Evolutionary conservation across 371 early-diverging fungal species (phyloP), one percentile per base, ranked within the genome.

Genomic region (Mucor plumbeus): DNA sequence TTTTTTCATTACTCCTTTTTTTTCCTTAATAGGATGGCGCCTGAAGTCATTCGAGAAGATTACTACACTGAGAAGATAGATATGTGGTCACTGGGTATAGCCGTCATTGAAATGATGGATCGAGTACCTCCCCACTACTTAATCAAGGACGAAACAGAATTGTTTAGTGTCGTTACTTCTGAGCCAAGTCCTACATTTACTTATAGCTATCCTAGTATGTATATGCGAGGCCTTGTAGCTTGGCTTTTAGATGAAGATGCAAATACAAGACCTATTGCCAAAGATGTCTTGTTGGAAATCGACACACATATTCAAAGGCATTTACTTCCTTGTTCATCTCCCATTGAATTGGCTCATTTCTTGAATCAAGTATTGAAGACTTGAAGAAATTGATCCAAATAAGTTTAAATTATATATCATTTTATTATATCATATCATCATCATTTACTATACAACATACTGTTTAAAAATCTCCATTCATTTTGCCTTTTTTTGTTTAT

Each of bases 21-120:
- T 48, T 54, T 43, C 14, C 34, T 61, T 11, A 38, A 38, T 61
- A 76, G 99, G 79, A 85, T 99, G 74, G 94, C 96, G 7, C 95
- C 93, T 59, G 97, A 97, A 83, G 95, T 99, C 88, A 93, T 96
- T 33, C 92, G 93, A 69, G 93, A 95, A 39, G 85, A 90, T 62
- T 89, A 87, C 58, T 95, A 99, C 80, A 88, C 87, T 61, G 88
- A 88, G 47, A 87, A 88, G 31, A 96, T 99, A 14, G 99, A 99
- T 78, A 81, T 99, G 74, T 99, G 99, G 99, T 93, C 97, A 38
- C 79, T 99, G 39, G 99, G 99, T n/a, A 94, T 99, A 36, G 79
- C 83, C 47, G 71, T 83, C 38, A 83, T 83, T 64, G 83, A 83
- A 71, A 83, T 83, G 83, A 83, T 83, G 83, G 83, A 83, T 61